Base-by-base conservation (phyloP, 306 rosid species). In the Cercis canadensis region DNA sequence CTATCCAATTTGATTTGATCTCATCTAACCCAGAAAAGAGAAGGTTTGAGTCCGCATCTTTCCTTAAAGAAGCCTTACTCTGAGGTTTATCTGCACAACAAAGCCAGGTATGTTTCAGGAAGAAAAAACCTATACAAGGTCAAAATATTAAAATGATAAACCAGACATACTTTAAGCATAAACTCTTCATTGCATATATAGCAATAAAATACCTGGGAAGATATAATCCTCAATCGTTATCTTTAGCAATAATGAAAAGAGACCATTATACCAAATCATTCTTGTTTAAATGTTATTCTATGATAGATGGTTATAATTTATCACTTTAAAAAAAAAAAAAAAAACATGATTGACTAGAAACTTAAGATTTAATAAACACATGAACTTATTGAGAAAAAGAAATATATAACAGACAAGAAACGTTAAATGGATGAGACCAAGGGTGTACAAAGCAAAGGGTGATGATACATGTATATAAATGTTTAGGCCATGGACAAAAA, bases 51-150 rank as follows among this genome's bases (percentile, higher is more conserved):
- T 72, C 81, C 50, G 70, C 63, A 43, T 70, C 87, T 87, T 71
- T 75, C 74, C 10, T 69, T 37, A 45, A 50, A 84, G 67, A 31
- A 59, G 73, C 70, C 67, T 60, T 59, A 45, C 59, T 65, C 12
- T 21, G 69, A 61, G 76, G 33, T 74, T 78, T 69, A 57, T 78
- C 94, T 90, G 87, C 81, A 69, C 50, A 69, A 54, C 78, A 50
- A 57, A 65, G 65, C 76, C 85, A 77, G 65, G 78, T 75, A 56
- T 50, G 56, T 43, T 40, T 54, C 59, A 75, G 60, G 64, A 63
- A 64, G 46, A 56, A 65, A 36, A 69, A 68, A 67, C 57, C 62
- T 45, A 55, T 29, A 59, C 67, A 54, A 74, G 18, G 61, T 75
- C 43, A 15, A 51, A 40, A 53, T 31, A 19, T 34, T 8, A 19